Conservation (phyloP, 805 yeast genomes). For the Sungouiella blattae region DNA sequence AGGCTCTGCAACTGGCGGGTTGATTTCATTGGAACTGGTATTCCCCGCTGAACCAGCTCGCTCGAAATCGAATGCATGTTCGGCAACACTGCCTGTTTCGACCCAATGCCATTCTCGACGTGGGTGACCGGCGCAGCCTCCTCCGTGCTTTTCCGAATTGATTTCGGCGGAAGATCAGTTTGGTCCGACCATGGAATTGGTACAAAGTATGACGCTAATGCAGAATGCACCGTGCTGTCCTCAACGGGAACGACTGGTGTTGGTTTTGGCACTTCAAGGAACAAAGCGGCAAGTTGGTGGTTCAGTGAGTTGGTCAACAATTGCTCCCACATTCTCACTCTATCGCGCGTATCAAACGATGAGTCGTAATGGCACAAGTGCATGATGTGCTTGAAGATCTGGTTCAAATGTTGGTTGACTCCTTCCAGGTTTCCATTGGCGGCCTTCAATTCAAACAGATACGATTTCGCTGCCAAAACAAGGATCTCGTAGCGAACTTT, state of each 20-base stretch:
- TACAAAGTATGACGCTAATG: constrained; percentile 17
- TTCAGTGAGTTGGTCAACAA: constrained; percentile 44
- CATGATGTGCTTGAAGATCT: constrained; percentile 59
- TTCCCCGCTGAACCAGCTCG: constrained; percentile 1
- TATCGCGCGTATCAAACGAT: constrained; percentile 74
- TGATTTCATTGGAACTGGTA: not conserved
- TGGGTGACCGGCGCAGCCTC: constrained; percentile 5
- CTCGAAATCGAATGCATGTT: constrained; percentile 6
- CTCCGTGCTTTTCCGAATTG: constrained; percentile 27
- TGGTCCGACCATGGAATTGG: constrained; percentile 47
- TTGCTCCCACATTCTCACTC: constrained; percentile 70
- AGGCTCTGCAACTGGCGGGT: constrained; percentile 54
- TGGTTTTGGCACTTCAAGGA: constrained; percentile 77
- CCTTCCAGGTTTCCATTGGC: too few relatives aligned
- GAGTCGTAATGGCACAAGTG: constrained; percentile 71
- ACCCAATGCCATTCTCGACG: not conserved
- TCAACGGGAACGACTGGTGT: constrained; percentile 38
- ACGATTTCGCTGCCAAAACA: constrained; percentile 68
- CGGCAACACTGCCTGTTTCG: constrained; percentile 8
- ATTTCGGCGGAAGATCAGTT: constrained; percentile 23
- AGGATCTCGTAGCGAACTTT: constrained; percentile 68
- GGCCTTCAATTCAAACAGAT: constrained; percentile 21
- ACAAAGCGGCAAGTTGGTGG: constrained; percentile 60
- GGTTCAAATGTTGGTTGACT: constrained; percentile 25
- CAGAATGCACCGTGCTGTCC: constrained; percentile 1